Evolutionary conservation across 805 yeast genomes (phyloP), one percentile per base, ranked within the genome.

Genomic region (Candida montana): DNA sequence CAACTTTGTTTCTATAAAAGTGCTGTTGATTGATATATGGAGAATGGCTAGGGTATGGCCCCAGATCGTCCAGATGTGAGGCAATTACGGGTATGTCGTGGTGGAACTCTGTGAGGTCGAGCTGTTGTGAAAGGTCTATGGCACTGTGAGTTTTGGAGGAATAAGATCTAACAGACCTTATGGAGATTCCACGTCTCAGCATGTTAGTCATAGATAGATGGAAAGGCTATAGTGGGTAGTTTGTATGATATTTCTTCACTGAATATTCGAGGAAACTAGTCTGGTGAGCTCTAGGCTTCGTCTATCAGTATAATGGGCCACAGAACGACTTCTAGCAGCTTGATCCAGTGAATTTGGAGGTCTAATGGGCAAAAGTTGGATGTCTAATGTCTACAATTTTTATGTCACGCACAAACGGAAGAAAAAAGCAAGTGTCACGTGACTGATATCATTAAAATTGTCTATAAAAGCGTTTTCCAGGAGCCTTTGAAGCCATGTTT

Each of bases 1-100:
- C 65, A 5, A 81, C 75, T 17, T 80, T 77, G 55, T 84, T 84
- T 52, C 89, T 97, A 58, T 87, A 91, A 61, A 85, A 91, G 58
- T 89, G 97, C 56, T 86, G 90, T 19, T 72, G 72, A 42, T 72
- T 76, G 34, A 77, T 64, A 50, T 75, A 69, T 24, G 64, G 57
- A 1, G 80, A 74, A 32, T 64, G 61, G 4, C 32, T 23, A 0
- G 72, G 72, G 42, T 58, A 69, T 3, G 73, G 71, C 21, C 62
- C 56, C 10, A 67, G 52, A 38, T 63, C 66, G 2, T 64, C 59
- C 6, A 68, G 57, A 35, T 66, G 54, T 5, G 53, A 53, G 1
- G 58, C 44, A n/a, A 57, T 51, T 35, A 57, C 61, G 39, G 58
- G 54, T 17, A 67, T 58, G 52, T 62, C 44, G 2, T 61, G 61